Conservation (phyloP, 1,139 yeast species). For the Taphrina betulina region DNA sequence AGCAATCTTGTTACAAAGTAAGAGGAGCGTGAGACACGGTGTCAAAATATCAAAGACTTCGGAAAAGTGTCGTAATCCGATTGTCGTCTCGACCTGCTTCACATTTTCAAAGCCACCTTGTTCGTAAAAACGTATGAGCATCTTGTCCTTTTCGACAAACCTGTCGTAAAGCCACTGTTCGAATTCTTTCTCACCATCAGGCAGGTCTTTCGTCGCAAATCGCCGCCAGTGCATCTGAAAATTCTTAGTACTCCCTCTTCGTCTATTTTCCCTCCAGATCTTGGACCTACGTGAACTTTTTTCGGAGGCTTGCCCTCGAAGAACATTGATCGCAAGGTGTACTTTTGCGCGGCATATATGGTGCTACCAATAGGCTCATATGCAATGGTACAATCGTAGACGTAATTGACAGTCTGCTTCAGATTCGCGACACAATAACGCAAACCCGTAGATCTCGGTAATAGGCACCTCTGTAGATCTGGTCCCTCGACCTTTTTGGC, state of each 20-base stretch:
- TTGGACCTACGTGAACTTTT: slow-evolving; percentile 51
- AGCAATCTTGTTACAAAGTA: no score
- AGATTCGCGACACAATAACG: slow-evolving; percentile 64
- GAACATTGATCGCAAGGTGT: slow-evolving; percentile 63
- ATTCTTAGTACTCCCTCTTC: not conserved
- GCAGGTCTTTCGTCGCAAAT: slow-evolving; percentile 25
- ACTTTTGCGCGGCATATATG: slow-evolving; percentile 76
- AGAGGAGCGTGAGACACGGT: not conserved
- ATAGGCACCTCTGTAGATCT: slow-evolving; percentile 59
- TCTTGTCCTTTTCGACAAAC: slow-evolving; percentile 23
- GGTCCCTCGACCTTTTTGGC: slow-evolving; percentile 53
- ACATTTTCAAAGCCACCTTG: slow-evolving; percentile 5
- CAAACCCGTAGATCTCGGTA: slow-evolving; percentile 82
- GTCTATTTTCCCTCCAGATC: not conserved
- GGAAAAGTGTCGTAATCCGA: slow-evolving; percentile 10
- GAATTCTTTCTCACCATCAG: slow-evolving; percentile 12
- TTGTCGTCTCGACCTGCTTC: slow-evolving; percentile 1
- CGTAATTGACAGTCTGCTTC: slow-evolving; percentile 58
- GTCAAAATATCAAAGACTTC: slow-evolving; percentile 10
- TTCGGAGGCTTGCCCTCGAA: slow-evolving; percentile 71
- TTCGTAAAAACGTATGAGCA: slow-evolving; percentile 15
- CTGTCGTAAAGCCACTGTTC: slow-evolving; percentile 21
- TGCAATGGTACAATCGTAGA: slow-evolving; percentile 82
- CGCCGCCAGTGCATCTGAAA: slow-evolving; percentile 25
- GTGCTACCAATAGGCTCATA: slow-evolving; percentile 65